Percentiles rank a stretch among this genome's conserved stretches.
Conservation (phyloP, 352 stramenopile genomes). For the Phytopythium montanum region DNA sequence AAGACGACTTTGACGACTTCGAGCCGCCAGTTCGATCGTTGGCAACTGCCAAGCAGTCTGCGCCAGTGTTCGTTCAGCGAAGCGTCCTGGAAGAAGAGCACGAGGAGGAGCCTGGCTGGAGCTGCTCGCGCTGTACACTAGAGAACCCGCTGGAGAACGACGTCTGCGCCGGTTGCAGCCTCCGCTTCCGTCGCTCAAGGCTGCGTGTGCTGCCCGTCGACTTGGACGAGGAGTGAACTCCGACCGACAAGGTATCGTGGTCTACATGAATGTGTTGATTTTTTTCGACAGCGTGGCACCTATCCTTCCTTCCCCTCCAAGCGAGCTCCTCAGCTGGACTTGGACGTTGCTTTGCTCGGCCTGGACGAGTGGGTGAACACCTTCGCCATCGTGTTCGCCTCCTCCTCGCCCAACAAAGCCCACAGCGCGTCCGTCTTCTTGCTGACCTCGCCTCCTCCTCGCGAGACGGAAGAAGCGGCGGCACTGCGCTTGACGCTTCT, state of each 20-base stretch:
- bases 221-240: slow-evolving; percentile 28
- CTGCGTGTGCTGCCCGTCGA: slow-evolving; percentile 34
- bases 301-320: not conserved
- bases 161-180: slow-evolving; percentile 61
- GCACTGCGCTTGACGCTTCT: slow-evolving; percentile 4
- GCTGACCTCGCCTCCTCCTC: slow-evolving; percentile 20
- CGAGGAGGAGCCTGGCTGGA: slow-evolving; percentile 36
- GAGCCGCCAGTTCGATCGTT: slow-evolving; percentile 1
- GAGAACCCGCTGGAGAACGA: slow-evolving; percentile 55
- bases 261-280: slow-evolving; percentile 6
- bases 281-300: not conserved
- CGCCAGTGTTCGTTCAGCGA: not conserved
- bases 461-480: not conserved
- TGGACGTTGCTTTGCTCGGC: not conserved
- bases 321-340: not conserved
- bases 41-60: not conserved
- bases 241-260: not conserved
- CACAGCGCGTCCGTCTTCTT: slow-evolving; percentile 36
- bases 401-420: slow-evolving; percentile 24
- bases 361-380: slow-evolving; percentile 18
- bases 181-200: slow-evolving; percentile 62
- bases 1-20: slow-evolving; percentile 24
- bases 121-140: slow-evolving; percentile 75
- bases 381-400: slow-evolving; percentile 21
- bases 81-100: slow-evolving; percentile 35